A percentile compares a stretch with the other conserved stretches of the same genome.
phyloP scores from a whole-genome alignment of 768 basidiomycete species.

The Imleria badia region DNA sequence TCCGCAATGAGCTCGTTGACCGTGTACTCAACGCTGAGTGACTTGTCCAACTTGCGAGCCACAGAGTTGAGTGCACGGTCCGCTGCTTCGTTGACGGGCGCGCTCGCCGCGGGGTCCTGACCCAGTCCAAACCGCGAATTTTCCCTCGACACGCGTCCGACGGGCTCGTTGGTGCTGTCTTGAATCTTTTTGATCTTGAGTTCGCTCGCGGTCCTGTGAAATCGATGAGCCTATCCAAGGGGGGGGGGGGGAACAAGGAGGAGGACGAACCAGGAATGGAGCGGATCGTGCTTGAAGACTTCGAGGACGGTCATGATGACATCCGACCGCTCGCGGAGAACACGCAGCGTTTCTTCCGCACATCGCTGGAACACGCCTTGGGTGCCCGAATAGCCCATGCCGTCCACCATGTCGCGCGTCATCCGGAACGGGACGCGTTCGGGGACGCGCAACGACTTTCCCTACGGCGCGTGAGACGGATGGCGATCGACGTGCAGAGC shows the following conservation, averaged over 20 bases:
- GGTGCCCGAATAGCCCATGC: constrained; percentile 86
- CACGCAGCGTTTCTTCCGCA: constrained; percentile 91
- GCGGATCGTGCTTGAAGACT: constrained; percentile 95
- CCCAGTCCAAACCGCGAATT: constrained; percentile 45
- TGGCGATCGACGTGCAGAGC: neutral
- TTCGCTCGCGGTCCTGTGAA: constrained; percentile 71
- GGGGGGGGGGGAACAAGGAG: neutral
- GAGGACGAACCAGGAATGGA: constrained; percentile 78
- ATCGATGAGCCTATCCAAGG: neutral
- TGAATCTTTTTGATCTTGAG: constrained; percentile 69
- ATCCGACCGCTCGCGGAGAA: constrained; percentile 79
- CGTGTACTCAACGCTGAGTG: constrained; percentile 87
- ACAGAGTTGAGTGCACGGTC: constrained; percentile 86
- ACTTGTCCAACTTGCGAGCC: constrained; percentile 76
- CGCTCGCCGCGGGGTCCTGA: constrained; percentile 58
- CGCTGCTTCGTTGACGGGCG: constrained; percentile 79
- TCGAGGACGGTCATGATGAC: constrained; percentile 94
- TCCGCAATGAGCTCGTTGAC: constrained; percentile 91
- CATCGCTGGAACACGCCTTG: constrained; percentile 95
- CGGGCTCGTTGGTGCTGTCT: constrained; percentile 34
- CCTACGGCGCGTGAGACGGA: constrained; percentile 45
- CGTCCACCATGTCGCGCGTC: constrained; percentile 92
- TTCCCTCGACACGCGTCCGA: constrained; percentile 22
- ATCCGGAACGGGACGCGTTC: constrained; percentile 94
- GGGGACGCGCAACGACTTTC: constrained; percentile 72